Evolutionary conservation across 305 asterid species (phyloP).

Genomic region (Fraxinus floribunda): DNA sequence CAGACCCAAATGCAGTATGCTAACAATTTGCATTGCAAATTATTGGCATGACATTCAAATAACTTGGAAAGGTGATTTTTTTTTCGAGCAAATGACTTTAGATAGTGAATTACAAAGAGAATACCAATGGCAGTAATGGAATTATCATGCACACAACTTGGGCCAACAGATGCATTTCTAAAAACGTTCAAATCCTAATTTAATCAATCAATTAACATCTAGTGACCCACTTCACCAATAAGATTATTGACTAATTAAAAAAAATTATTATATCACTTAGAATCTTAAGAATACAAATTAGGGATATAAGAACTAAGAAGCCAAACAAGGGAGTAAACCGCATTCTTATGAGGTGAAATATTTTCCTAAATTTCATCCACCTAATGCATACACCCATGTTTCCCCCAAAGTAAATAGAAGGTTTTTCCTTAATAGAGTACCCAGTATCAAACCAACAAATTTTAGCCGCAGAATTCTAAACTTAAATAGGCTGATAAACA

Average conservation of each 20-base stretch:
- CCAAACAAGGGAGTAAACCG: not conserved
- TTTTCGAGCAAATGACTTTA: not conserved
- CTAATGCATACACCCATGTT: not conserved
- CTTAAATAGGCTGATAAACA: not conserved
- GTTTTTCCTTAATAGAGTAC: not conserved
- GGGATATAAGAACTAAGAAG: not conserved
- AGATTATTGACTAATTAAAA: not conserved
- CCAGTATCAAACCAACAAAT: not conserved
- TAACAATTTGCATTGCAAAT: not conserved
- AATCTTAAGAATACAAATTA: not conserved
- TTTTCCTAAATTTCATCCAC: not conserved
- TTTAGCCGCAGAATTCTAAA: not conserved
- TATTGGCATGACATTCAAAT: not conserved
- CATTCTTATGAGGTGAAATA: not conserved
- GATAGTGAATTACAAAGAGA: not conserved
- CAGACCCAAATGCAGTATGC: not conserved
- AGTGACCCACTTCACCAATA: not conserved
- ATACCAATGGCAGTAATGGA: not conserved
- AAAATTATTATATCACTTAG: not conserved
- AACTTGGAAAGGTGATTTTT: not conserved
- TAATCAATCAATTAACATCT: not conserved
- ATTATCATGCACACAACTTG: not conserved
- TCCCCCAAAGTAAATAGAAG: not conserved
- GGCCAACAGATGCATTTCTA: not conserved
- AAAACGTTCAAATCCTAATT: not conserved